Conservation (phyloP, 495 filamentous ascomycete genomes). For the Aspergillus sclerotiicarbonarius region DNA sequence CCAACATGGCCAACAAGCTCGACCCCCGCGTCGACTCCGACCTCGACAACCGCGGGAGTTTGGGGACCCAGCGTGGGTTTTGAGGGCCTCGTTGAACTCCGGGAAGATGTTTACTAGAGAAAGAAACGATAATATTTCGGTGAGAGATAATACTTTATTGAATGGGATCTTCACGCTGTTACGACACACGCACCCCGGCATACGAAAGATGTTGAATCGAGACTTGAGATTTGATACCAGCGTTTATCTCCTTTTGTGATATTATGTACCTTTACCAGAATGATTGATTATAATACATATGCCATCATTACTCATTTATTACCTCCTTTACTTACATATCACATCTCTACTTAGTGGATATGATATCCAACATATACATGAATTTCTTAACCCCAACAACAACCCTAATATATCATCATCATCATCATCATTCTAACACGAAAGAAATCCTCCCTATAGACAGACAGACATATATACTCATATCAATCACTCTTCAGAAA, state of each 20-base stretch:
- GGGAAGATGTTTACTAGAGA: background rate
- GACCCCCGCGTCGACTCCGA: constrained; percentile 26
- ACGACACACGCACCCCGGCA: background rate
- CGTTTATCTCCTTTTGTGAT: background rate
- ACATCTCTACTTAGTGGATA: too few species aligned
- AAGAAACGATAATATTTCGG: background rate
- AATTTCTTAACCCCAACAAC: too few species aligned
- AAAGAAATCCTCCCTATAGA: too few species aligned
- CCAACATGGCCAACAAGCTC: constrained; percentile 22
- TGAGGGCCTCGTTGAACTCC: background rate
- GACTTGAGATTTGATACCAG: background rate
- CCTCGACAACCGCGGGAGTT: constrained; percentile 8
- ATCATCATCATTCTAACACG: too few species aligned
- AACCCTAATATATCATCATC: too few species aligned
- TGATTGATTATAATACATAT: background rate
- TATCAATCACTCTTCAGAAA: too few species aligned
- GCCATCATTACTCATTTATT: background rate
- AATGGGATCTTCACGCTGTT: background rate
- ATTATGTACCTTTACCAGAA: background rate
- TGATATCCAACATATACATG: too few species aligned
- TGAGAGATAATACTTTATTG: background rate
- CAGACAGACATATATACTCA: too few species aligned
- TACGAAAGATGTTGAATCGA: too few species aligned
- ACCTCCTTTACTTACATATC: background rate
- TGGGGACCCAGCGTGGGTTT: constrained; percentile 1